phyloP scores from a whole-genome alignment of 768 basidiomycete genomes.

The Cystobasidium onofrii region DNA sequence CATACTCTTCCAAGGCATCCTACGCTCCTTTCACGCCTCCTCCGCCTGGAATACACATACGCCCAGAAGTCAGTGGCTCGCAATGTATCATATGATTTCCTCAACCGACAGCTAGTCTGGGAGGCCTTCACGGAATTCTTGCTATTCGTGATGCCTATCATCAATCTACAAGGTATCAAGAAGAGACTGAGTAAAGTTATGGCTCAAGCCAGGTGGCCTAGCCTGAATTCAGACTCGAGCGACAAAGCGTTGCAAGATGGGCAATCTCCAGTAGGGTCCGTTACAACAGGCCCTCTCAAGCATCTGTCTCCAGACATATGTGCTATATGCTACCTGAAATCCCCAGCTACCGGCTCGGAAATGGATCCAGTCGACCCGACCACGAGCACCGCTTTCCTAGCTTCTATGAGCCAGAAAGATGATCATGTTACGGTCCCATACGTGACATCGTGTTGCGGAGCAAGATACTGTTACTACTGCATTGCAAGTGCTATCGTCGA shows the following conservation, averaged over 20 bases:
- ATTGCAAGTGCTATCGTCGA: slow-evolving; percentile 49
- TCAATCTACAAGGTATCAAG: slow-evolving; percentile 61
- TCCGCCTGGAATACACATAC: slow-evolving; percentile 66
- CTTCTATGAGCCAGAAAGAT: slow-evolving; percentile 33
- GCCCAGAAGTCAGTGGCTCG: slow-evolving; percentile 61
- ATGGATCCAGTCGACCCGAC: slow-evolving; percentile 45
- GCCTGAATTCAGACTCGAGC: slow-evolving; percentile 32
- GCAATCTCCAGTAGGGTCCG: neutral
- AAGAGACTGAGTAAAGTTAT: slow-evolving; percentile 52
- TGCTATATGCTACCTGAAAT: slow-evolving; percentile 60
- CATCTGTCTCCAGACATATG: slow-evolving; percentile 67
- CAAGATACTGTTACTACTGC: slow-evolving; percentile 90
- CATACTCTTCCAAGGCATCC: slow-evolving; percentile 58
- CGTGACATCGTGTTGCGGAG: slow-evolving; percentile 59
- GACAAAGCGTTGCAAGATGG: neutral
- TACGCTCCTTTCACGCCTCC: slow-evolving; percentile 67
- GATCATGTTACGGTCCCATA: slow-evolving; percentile 70
- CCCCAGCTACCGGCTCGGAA: slow-evolving; percentile 36
- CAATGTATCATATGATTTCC: slow-evolving; percentile 93
- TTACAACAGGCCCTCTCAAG: slow-evolving; percentile 57
- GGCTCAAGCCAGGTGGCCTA: slow-evolving; percentile 30
- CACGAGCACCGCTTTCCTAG: slow-evolving; percentile 30
- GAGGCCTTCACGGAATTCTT: slow-evolving; percentile 97
- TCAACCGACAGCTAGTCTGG: slow-evolving; percentile 99
- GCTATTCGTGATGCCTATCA: slow-evolving; percentile 77